Base-by-base conservation (phyloP, 164 flowering plant species). In the Euptelea pleiosperma region DNA sequence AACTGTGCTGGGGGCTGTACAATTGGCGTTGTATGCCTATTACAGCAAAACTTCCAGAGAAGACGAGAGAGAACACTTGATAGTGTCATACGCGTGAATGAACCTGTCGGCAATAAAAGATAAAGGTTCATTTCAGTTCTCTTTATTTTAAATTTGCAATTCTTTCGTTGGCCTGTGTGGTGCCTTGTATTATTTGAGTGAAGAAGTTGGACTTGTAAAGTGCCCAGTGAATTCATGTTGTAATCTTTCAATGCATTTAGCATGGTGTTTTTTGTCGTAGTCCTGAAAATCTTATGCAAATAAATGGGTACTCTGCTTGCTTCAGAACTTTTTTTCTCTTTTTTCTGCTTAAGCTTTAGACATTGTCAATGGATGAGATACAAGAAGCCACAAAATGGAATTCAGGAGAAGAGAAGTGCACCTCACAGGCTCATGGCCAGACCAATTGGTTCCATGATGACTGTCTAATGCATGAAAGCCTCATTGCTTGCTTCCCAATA, bases 1-100 rank as follows among this genome's bases (percentile, higher is more conserved):
- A 31, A 72, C 89, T 3, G 4, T 87, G 44, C 66, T 92, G 55
- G 98, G 94, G 37, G 56, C 67, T 41, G 56, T 72, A 50, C 98
- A 92, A 44, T 59, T 89, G 77, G 63, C 50, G 3, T 62, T 89
- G 68, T 92, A 75, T 70, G 67, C 60, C 26, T 73, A 86, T 67
- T 92, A 75, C 65, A 73, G 73, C 47, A 67, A 62, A 21, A 26
- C 45, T 57, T 58, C 82, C 8, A 16, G 28, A 14, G 81, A 72
- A 41, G 82, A 71, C 21, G 67, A 71, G 7, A 72, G 64, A 57
- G 84, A 78, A 69, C 86, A 91, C 3, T 70, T 91, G 68, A 64
- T 87, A 31, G 73, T 41, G n/a, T 65, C 87, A 39, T 70, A 70
- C 60, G 45, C 68, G 24, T 82, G 73, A 79, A 21, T 60, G 41